Evolutionary conservation across 768 basidiomycete genomes (phyloP).

Genomic region (Boletellus emodensis): DNA sequence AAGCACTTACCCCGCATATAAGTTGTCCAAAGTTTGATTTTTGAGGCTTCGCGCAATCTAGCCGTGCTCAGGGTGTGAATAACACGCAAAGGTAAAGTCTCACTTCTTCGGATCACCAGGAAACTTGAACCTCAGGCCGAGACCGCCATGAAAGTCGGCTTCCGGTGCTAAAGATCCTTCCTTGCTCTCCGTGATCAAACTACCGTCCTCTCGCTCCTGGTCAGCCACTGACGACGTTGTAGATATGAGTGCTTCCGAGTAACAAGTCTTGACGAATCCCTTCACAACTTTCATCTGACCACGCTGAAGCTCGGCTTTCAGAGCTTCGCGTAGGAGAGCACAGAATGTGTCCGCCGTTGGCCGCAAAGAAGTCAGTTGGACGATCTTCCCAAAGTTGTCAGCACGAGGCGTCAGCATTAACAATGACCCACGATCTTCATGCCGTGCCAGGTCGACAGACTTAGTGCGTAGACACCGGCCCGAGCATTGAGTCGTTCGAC

Average conservation of each 20-base stretch:
- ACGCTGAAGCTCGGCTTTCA: slow-evolving; percentile 84
- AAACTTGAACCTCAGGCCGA: slow-evolving; percentile 82
- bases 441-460: slow-evolving; percentile 90
- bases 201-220: slow-evolving; percentile 67
- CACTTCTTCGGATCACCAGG: slow-evolving; percentile 92
- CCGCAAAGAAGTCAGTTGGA: slow-evolving; percentile 89
- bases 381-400: slow-evolving; percentile 47
- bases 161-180: slow-evolving; percentile 44
- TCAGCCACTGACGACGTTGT: slow-evolving; percentile 54
- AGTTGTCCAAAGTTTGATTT: slow-evolving; percentile 92
- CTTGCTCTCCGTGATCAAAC: slow-evolving; percentile 52
- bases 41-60: slow-evolving; percentile 85
- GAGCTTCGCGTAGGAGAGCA: slow-evolving; percentile 77
- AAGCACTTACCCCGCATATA: slow-evolving; percentile 67
- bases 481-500: slow-evolving; percentile 93
- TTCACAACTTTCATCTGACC: slow-evolving; percentile 94
- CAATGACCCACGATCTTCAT: slow-evolving; percentile 70
- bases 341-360: slow-evolving; percentile 95
- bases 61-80: slow-evolving; percentile 9
- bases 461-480: slow-evolving; percentile 94
- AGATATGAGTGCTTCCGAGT: slow-evolving; percentile 84
- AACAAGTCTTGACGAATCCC: slow-evolving; percentile 86
- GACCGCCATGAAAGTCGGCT: slow-evolving; percentile 66
- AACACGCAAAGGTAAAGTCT: slow-evolving; percentile 21
- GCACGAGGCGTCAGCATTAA: slow-evolving; percentile 1